Base-by-base conservation (phyloP, 805 yeast genomes). In the Debaryomyces tyrocola region DNA sequence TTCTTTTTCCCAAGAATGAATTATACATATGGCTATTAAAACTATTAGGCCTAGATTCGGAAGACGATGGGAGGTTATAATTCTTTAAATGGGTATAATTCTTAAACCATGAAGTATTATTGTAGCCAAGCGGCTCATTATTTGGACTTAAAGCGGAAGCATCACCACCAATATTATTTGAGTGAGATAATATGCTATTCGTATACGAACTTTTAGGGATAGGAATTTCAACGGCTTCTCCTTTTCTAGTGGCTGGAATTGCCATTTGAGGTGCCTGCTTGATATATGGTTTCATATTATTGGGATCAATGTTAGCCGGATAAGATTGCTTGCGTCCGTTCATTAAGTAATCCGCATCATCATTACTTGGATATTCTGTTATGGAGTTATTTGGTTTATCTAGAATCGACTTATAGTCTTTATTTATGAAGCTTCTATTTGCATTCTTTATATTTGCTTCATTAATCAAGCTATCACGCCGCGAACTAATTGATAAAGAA, bases 181-280 rank as follows among this genome's bases (percentile, higher is more conserved):
- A 6, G 11, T 31, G 34, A 14, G 34, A 31, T 31, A 31, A 12
- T 31, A 35, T 24, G 27, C 20, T 41, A 24, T 24, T 24, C 8
- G 34, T 35, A 43, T 56, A 49, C 41, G 56, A 41, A 49, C 59
- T 52, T 53, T 57, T 50, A 34, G 70, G 48, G 40, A 59, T 67
- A 2, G 85, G 85, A 21, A 88, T 87, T 57, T 87, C 94, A 2
- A 87, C 79, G 0, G 92, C 79, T 54, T 84, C 94, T 6, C 95
- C 95, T 33, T 80, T 79, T 53, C 90, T 66, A 0, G 92, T 85
- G 0, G 94, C 87, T 0, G 95, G 91, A 42, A 88, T 87, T 0
- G 95, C 87, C 84, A 87, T 80, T 57, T 77, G 65, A 1, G 75
- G 74, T 0, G 70, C 65, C 41, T 61, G 66, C 31, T 63, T 55